Conservation (phyloP, 208 protist species). For the Leishmania gerbilli region DNA sequence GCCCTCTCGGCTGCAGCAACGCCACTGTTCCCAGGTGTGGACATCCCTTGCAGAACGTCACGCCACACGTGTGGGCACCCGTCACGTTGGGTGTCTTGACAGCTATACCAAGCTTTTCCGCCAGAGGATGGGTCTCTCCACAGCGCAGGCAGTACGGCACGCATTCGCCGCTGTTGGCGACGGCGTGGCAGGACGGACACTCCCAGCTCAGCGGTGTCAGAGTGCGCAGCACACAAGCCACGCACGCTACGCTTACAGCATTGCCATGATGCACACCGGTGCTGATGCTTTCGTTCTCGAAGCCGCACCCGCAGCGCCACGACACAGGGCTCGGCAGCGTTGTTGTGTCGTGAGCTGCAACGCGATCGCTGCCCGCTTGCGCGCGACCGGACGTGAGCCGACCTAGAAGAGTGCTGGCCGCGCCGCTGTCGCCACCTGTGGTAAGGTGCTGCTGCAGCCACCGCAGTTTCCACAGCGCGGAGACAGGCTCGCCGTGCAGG, state of each 20-base stretch:
- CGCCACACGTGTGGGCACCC: background rate
- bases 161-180: constrained; percentile 33
- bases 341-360: background rate
- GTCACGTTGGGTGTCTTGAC: background rate
- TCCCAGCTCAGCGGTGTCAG: constrained; percentile 48
- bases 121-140: constrained; percentile 47
- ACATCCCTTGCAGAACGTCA: background rate
- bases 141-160: constrained; percentile 56
- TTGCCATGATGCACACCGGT: background rate
- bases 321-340: no score
- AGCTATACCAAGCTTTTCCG: background rate
- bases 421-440: background rate
- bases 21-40: background rate
- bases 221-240: constrained; percentile 44
- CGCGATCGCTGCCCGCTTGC: no score
- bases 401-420: background rate
- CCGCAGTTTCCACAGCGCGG: constrained; percentile 33
- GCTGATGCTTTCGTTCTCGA: constrained; percentile 14
- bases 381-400: background rate
- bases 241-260: constrained; percentile 21
- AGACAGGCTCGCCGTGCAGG: constrained; percentile 15
- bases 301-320: constrained; percentile 57
- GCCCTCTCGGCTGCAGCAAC: background rate
- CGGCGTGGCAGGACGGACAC: constrained; percentile 52
- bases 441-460: constrained; percentile 8